Base-by-base conservation (phyloP, 2,329 filamentous ascomycete species). In the Colletotrichum karsti region DNA sequence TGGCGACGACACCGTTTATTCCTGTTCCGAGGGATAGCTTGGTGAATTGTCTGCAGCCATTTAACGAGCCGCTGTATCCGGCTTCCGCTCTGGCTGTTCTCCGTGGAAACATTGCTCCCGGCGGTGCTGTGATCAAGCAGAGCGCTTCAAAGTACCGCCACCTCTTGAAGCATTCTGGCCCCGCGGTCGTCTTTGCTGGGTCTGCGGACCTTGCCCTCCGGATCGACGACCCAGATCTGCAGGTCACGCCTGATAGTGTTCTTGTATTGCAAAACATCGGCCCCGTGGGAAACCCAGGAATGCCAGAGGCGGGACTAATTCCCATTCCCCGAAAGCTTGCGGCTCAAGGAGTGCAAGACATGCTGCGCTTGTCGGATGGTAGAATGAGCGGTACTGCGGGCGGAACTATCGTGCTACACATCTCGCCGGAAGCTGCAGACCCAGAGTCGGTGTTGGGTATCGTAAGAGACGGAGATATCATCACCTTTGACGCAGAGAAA, bases 251-350 rank as follows among this genome's bases (percentile, higher is more conserved):
- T 0, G 78, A 85, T 42, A 84, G 82, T 48, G 94, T 97, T 8
- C 84, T 97, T 1, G 90, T 98, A 4, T 90, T 98, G 26, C 90
- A 94, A 70, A 95, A 94, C 69, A 95, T 98, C 74, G 95, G 95
- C 0, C 95, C 94, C 0, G 93, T 96, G 59, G 94, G 94, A 20
- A 94, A 93, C 2, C 95, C 95, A 0, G 95, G 95, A 12, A 98
- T 98, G 95, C 95, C 94, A 1, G 95, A 98, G 79, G 94, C 96
- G 63, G 86, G 86, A 0, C 76, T 88, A 26, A 81, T 88, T 1
- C 86, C 86, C 0, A 87, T 88, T 24, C 90, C 97, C 15, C 92
- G 95, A 75, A 94, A 95, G 56, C 90, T 91, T 30, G 93, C 92
- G 0, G 90, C 91, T 0, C 90, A 90, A 1, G 92, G 92, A 8